A percentile compares a stretch with the other conserved stretches of the same genome.
Conservation (phyloP, 257 asterid species). For the Sherardia arvensis region DNA sequence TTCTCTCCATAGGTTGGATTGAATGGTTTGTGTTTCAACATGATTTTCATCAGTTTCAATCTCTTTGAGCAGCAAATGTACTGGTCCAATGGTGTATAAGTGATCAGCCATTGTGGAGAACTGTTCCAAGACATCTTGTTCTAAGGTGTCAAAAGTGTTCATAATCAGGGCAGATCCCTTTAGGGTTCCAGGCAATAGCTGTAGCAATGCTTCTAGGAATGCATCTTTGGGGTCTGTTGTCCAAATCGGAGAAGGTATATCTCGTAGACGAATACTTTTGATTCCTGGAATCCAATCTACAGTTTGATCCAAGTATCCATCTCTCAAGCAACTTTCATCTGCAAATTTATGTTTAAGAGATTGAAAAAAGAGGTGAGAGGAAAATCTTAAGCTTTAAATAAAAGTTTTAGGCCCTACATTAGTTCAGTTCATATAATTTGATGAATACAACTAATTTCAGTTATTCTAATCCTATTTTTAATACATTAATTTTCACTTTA, state of each 20-base stretch:
- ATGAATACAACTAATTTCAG: no score
- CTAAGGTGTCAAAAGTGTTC: slow-evolving; percentile 8
- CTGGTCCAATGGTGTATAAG: slow-evolving; percentile 11
- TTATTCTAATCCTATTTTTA: no score
- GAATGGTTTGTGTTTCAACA: not conserved
- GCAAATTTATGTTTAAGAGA: no score
- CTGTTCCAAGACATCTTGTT: not conserved
- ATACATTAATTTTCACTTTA: no score
- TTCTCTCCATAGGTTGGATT: slow-evolving; percentile 11
- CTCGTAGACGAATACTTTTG: slow-evolving; percentile 5
- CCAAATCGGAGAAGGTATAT: slow-evolving; percentile 8
- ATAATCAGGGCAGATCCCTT: slow-evolving; percentile 3
- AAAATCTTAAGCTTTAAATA: no score
- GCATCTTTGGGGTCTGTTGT: slow-evolving; percentile 6
- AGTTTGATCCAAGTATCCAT: slow-evolving; percentile 9
- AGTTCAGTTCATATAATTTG: no score
- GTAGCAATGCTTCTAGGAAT: not conserved
- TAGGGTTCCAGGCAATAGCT: not conserved
- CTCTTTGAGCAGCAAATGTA: not conserved
- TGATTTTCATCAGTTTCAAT: not conserved
- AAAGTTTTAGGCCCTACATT: no score
- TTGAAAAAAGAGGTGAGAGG: no score
- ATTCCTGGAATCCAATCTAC: slow-evolving; percentile 18
- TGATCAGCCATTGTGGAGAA: not conserved
- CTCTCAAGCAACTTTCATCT: slow-evolving; percentile 8